Evolutionary conservation across 805 yeast genomes (phyloP), one percentile per base, ranked within the genome.

Genomic region (Maudiozyma turicensis): DNA sequence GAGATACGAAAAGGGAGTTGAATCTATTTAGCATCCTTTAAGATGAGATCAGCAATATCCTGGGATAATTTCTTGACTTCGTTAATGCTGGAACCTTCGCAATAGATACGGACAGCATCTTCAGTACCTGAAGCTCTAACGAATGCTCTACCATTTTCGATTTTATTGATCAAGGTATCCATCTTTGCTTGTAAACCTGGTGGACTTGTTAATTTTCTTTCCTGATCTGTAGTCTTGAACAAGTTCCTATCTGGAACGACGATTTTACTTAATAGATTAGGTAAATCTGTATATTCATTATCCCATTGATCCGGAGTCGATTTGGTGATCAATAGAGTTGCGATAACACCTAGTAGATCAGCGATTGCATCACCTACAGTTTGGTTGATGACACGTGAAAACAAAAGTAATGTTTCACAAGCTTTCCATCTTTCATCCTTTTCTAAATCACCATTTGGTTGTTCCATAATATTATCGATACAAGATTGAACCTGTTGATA

Each of bases 321-420:
- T 8, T 74, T 60, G 57, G 84, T 72, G 54, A 77, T 74, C 6
- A 75, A 64, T 39, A 84, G 65, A 8, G 89, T 80, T 1, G 81
- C 75, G 48, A 90, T 67, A 1, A 93, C 90, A 5, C 85, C 80
- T 50, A 93, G 69, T 66, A 93, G 71, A 65, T 93, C 99, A n/a
- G 95, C 80, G 46, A 93, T 83, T 9, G 99, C 95, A 65, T 93
- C 99, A 32, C 99, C 99, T n/a, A 93, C 98, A 1, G 98, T 84
- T 66, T 93, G 98, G 66, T 93, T 93, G 63, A 93, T 87, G 54
- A 93, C 71, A 50, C 79, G 75, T 33, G 84, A 76, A 50, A 91
- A 75, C 13, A 78, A 71, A 50, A 73, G 68, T 53, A 93, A 70
- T 1, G 84, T 72, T 49, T 70, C 63, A 33, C 39, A 30, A 11